phyloP scores from a whole-genome alignment of 495 filamentous ascomycete species.

The Xanthoparmelia taractica region DNA sequence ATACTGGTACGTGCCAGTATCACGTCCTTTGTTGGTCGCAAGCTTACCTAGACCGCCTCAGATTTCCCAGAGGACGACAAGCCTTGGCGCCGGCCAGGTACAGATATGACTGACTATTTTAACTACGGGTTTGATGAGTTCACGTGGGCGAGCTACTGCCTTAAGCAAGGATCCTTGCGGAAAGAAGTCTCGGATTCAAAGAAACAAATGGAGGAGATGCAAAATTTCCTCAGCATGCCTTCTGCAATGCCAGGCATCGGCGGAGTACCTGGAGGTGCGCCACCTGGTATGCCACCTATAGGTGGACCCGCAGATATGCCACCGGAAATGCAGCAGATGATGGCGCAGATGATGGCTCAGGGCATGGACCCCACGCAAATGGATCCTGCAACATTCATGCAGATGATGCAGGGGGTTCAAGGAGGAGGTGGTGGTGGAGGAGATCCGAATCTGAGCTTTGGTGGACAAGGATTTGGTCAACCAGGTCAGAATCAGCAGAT shows the following conservation, averaged over 20 bases:
- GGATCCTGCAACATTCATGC: conserved; percentile 55
- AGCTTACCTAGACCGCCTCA: conserved; percentile 18
- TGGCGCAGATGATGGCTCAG: conserved; percentile 69
- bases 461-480: conserved; percentile 35
- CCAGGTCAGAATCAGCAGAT: conserved; percentile 43
- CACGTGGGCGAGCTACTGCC: conserved; percentile 90
- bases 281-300: conserved; percentile 52
- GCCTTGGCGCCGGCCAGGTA: conserved; percentile 93
- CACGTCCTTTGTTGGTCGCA: too few species aligned
- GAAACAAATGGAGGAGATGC: conserved; percentile 82
- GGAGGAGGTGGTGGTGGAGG: conserved; percentile 33
- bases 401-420: conserved; percentile 44
- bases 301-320: conserved; percentile 65
- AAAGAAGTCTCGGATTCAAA: conserved; percentile 68
- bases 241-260: conserved; percentile 58
- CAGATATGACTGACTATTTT: conserved; percentile 94
- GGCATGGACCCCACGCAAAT: conserved; percentile 79
- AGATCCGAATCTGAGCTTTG: conserved; percentile 38
- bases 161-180: conserved; percentile 73
- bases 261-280: conserved; percentile 33
- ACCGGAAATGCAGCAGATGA: conserved; percentile 74
- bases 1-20: conserved; percentile 44
- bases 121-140: conserved; percentile 99
- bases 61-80: conserved; percentile 81
- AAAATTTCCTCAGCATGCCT: conserved; percentile 70